Conservation (phyloP, 1,284 basidiomycete species). For the Boletellus deceptivus region DNA sequence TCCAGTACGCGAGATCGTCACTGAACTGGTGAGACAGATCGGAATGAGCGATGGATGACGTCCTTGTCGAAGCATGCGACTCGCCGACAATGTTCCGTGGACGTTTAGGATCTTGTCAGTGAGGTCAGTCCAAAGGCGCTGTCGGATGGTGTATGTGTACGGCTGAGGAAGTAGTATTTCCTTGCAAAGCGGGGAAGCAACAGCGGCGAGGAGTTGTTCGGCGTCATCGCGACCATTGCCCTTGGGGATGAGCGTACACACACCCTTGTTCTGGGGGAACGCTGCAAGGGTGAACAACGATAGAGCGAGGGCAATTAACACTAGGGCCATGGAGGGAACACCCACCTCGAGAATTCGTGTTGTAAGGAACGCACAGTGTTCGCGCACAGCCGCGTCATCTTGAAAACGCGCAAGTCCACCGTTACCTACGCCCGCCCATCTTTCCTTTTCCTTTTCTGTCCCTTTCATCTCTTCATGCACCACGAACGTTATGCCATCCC, state of each 20-base stretch:
- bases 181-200: neutral
- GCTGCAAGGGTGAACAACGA: neutral
- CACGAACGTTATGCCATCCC: too few species aligned
- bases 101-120: neutral
- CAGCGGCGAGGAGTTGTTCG: neutral
- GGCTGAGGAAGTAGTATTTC: neutral
- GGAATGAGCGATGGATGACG: neutral
- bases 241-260: neutral
- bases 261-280: neutral
- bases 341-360: too few species aligned
- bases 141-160: neutral
- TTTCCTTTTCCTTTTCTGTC: too few species aligned
- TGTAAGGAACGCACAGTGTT: too few species aligned
- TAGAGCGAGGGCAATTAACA: neutral
- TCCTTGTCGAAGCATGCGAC: neutral
- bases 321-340: too few species aligned
- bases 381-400: too few species aligned
- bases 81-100: neutral
- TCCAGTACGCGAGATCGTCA: neutral
- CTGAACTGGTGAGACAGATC: neutral
- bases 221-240: neutral
- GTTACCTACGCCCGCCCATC: too few species aligned
- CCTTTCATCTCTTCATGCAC: too few species aligned
- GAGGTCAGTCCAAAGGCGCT: neutral
- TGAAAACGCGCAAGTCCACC: too few species aligned